Base-by-base conservation (phyloP, 306 rosid genomes). In the Gillenia trifoliata region DNA sequence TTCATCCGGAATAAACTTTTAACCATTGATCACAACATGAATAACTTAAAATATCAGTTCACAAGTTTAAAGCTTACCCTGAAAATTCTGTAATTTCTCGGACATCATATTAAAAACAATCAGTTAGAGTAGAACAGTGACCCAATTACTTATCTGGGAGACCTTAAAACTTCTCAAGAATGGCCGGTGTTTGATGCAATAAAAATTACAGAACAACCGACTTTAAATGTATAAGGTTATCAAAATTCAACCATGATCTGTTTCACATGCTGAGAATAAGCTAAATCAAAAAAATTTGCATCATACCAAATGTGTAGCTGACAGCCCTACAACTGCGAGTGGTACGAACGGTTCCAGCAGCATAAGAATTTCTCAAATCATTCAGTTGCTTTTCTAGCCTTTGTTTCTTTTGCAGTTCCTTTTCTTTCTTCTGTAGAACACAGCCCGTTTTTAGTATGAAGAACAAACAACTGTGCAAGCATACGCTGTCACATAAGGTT, bases 281-380 rank as follows among this genome's bases (percentile, higher is more conserved):
- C 38, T 22, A 34, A 40, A 23, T 62, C 70, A 40, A 57, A 6
- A 41, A 74, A 60, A 17, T 72, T 30, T 63, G 26, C 40, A 41
- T 68, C 78, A 77, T 85, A 90, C 97, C 98, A 56, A 81, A 88
- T 62, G 91, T 82, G 84, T 92, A 92, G 82, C 56, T 86, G 79
- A 92, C 76, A 70, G 89, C 85, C 75, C 80, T 77, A 64, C 88
- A 86, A 66, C 63, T 78, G 77, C 89, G 92, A 88, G 87, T 88
- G 43, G 92, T 80, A 55, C 96, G 90, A 45, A 92, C 78, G 70
- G 69, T 75, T 82, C 88, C 89, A 67, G 75, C 78, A 36, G 52
- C 69, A 30, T 57, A 64, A 10, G 87, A 61, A 62, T 68, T 85
- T 25, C 62, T 82, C 36, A 69, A 25, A 70, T 64, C 79, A 74